phyloP scores from a whole-genome alignment of 2,329 filamentous ascomycete species.

The Neonectria hederae region DNA sequence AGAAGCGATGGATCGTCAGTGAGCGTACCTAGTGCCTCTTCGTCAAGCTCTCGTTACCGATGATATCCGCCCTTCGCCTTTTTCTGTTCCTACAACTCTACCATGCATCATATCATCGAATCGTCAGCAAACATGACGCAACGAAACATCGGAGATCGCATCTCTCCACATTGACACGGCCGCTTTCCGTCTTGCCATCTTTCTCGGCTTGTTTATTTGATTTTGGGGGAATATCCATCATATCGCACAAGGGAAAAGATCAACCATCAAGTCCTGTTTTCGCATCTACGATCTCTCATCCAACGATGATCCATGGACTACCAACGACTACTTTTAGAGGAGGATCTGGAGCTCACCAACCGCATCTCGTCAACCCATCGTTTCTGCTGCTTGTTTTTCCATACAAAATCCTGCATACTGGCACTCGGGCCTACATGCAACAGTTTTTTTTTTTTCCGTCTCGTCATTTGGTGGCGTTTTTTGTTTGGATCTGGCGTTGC shows the following conservation, averaged over 20 bases:
- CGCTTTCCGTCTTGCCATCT: constrained; percentile 28
- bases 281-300: background rate
- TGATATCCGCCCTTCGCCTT: constrained; percentile 10
- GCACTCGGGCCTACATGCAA: constrained; percentile 2
- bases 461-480: constrained; percentile 24
- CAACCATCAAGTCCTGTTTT: background rate
- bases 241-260: constrained; percentile 1
- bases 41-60: constrained; percentile 11
- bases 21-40: constrained; percentile 51
- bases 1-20: constrained; percentile 59
- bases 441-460: constrained; percentile 1
- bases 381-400: background rate
- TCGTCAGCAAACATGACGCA: constrained; percentile 27
- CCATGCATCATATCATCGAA: constrained; percentile 21
- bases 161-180: constrained; percentile 35
- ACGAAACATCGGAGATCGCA: constrained; percentile 11
- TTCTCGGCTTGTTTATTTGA: constrained; percentile 24
- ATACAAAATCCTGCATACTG: background rate
- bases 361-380: background rate
- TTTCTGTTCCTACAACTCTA: constrained; percentile 14
- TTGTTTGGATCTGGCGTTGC: constrained; percentile 32
- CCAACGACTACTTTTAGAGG: background rate
- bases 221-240: constrained; percentile 13
- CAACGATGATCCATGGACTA: background rate
- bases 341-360: background rate